A percentile compares a stretch with the other conserved stretches of the same genome.
Evolutionary conservation across 495 filamentous ascomycete genomes (phyloP).

Genomic region (Cercophora scortea): DNA sequence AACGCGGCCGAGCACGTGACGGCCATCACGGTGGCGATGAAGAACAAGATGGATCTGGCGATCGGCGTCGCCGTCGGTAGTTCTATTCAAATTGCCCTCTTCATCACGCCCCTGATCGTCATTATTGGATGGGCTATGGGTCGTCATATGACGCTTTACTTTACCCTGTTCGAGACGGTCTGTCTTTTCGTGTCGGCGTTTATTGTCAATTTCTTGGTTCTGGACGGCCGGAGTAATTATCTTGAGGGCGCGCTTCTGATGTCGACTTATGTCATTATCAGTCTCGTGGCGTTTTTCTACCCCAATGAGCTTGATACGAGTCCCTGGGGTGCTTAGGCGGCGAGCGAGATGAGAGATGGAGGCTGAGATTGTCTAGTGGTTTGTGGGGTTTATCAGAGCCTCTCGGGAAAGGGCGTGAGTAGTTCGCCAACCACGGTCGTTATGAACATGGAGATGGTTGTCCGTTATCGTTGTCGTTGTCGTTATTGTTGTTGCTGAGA

Average conservation of each 20-base stretch:
- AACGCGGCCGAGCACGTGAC: slow-evolving; percentile 93
- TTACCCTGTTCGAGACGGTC: slow-evolving; percentile 87
- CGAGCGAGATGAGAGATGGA: too few relatives aligned
- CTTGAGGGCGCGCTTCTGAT: slow-evolving; percentile 77
- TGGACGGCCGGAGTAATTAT: slow-evolving; percentile 85
- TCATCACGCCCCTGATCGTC: slow-evolving; percentile 82
- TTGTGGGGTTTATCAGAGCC: too few relatives aligned
- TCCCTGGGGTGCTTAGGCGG: slow-evolving; percentile 32
- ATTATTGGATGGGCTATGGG: slow-evolving; percentile 81
- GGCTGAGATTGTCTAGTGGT: too few relatives aligned
- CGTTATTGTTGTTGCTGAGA: too few relatives aligned
- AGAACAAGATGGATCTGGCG: slow-evolving; percentile 95
- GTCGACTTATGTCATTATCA: slow-evolving; percentile 77
- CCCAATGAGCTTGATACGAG: slow-evolving; percentile 45
- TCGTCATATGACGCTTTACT: slow-evolving; percentile 81
- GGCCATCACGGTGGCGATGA: slow-evolving; percentile 76
- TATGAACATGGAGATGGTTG: too few relatives aligned
- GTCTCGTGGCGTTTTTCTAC: slow-evolving; percentile 58
- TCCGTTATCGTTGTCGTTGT: too few relatives aligned
- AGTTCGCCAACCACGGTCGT: too few relatives aligned
- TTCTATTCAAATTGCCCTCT: slow-evolving; percentile 84
- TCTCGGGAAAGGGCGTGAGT: too few relatives aligned
- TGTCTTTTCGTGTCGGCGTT: slow-evolving; percentile 80
- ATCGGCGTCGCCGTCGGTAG: slow-evolving; percentile 85
- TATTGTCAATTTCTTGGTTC: slow-evolving; percentile 81